These are phyloP conservation scores for Daldinia sp. DNA, from an alignment of 2,329 filamentous ascomycete genomes.

Conservation along the genomic window DNA sequence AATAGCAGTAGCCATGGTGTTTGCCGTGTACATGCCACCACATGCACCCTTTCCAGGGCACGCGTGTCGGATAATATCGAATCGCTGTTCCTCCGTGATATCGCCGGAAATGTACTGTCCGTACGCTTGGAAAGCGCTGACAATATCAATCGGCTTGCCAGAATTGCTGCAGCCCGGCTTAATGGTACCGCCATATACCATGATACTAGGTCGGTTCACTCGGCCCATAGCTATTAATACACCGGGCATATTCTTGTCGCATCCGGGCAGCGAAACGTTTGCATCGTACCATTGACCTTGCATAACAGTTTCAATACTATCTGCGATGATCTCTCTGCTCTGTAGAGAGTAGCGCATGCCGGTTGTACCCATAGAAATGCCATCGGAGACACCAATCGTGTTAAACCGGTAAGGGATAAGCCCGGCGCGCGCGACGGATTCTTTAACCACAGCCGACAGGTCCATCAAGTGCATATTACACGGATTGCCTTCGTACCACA, in stretches of 20 bases:
- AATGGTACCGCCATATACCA: constrained; percentile 98
- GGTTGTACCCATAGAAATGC: constrained; percentile 96
- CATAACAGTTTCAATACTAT: constrained; percentile 99
- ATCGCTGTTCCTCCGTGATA: constrained; percentile 89
- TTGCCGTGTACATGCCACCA: constrained; percentile 85
- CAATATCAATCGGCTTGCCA: constrained; percentile 86
- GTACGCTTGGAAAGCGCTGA: constrained; percentile 97
- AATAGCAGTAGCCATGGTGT: constrained; percentile 79
- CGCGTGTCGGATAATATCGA: constrained; percentile 92
- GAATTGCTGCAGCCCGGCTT: constrained; percentile 84
- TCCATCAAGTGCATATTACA: constrained; percentile 99
- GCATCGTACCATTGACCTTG: constrained; percentile 98
- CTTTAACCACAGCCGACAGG: constrained; percentile 77
- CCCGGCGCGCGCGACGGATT: constrained; percentile 72
- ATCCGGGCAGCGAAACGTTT: constrained; percentile 95
- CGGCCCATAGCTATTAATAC: constrained; percentile 93
- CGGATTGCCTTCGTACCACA: constrained; percentile 98
- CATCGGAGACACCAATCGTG: constrained; percentile 97
- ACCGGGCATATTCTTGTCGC: constrained; percentile 99
- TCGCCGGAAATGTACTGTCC: constrained; percentile 92
- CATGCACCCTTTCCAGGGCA: constrained; percentile 86
- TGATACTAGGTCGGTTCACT: constrained; percentile 91
- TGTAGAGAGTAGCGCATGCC: constrained; percentile 97
- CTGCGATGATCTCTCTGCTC: constrained; percentile 94
- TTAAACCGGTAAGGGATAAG: constrained; percentile 98